Evolutionary conservation across 768 basidiomycete species (phyloP).

Genomic region (Russula dissimulans): DNA sequence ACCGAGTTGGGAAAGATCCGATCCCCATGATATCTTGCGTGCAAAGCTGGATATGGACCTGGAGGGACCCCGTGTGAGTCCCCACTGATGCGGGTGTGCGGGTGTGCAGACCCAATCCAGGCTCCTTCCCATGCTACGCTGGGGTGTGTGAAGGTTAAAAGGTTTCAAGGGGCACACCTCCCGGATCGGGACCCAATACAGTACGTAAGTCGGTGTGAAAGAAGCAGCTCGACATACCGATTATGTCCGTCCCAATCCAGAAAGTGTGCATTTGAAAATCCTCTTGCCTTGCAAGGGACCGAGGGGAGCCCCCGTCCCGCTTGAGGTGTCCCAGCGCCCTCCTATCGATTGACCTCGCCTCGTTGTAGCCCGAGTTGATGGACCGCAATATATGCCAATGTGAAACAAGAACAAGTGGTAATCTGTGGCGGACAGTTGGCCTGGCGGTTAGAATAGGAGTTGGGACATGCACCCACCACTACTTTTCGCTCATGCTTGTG

Average conservation of each 20-base stretch:
- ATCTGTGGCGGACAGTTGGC: not conserved
- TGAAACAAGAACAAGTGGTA: not conserved
- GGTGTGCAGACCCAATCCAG: not conserved
- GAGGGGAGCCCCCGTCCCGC: not conserved
- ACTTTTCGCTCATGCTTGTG: not conserved
- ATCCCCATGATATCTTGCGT: not conserved
- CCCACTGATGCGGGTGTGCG: not conserved
- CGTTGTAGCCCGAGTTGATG: not conserved
- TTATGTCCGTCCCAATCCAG: slow-evolving; percentile 1
- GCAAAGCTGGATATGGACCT: not conserved
- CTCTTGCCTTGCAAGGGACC: not conserved
- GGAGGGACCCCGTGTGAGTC: not conserved
- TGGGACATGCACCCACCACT: not conserved
- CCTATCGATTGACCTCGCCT: not conserved
- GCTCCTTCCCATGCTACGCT: slow-evolving; percentile 10
- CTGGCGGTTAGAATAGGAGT: not conserved
- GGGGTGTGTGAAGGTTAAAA: slow-evolving; percentile 2
- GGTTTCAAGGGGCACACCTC: not conserved
- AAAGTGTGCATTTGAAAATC: not conserved
- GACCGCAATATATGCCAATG: not conserved
- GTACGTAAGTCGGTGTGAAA: not conserved
- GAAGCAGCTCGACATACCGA: not conserved
- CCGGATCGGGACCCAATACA: not conserved
- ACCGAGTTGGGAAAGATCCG: not conserved
- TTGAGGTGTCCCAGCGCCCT: not conserved